Percentiles rank a stretch among this genome's conserved stretches.
Conservation (phyloP, 306 rosid genomes). For the Pachyrhizus erosus region DNA sequence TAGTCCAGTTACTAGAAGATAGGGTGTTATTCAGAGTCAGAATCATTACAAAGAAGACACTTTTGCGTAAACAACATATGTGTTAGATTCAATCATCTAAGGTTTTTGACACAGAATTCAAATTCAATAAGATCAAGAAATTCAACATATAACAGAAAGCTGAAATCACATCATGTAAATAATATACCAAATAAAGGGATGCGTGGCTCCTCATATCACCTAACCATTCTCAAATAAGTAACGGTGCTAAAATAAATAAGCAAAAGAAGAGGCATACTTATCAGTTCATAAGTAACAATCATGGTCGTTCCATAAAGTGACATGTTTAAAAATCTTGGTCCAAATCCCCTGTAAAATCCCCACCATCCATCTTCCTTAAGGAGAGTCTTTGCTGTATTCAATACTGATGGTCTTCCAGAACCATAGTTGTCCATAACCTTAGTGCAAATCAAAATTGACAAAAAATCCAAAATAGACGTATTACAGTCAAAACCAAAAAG, state of each 20-base stretch:
- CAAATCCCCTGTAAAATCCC: conserved; percentile 93
- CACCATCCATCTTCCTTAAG: conserved; percentile 87
- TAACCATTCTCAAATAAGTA: not conserved
- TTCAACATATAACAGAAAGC: not conserved
- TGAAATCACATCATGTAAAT: conserved; percentile 25
- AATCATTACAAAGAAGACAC: too few species aligned
- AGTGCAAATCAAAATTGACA: conserved; percentile 12
- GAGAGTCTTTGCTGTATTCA: conserved; percentile 73
- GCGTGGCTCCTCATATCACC: conserved; percentile 19
- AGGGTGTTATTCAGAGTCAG: not conserved
- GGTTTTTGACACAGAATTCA: not conserved
- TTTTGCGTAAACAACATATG: not conserved
- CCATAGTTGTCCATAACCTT: conserved; percentile 86
- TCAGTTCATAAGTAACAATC: conserved; percentile 90
- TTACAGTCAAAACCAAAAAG: not conserved
- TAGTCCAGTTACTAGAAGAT: not conserved
- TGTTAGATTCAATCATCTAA: not conserved
- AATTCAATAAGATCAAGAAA: not conserved
- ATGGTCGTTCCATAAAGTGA: conserved; percentile 88
- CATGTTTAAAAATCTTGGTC: conserved; percentile 88
- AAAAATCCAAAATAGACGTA: conserved; percentile 21
- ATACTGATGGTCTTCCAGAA: conserved; percentile 78
- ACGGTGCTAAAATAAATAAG: conserved; percentile 7
- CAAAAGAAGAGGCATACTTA: conserved; percentile 63
- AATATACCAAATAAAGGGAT: not conserved